phyloP scores from a whole-genome alignment of 1,284 basidiomycete species.

The Flammula alnicola region DNA sequence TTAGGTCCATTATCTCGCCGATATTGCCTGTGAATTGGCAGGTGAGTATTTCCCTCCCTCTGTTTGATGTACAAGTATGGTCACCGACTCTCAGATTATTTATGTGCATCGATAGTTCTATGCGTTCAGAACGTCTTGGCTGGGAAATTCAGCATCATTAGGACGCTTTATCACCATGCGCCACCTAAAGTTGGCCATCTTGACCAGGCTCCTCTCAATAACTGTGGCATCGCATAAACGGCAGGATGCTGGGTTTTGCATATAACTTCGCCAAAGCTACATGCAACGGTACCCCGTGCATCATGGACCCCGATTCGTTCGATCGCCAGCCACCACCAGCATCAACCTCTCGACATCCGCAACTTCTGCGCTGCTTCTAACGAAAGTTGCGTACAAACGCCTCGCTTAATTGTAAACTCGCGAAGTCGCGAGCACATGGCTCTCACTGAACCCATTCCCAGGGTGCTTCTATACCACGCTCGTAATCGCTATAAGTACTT shows the following conservation, averaged over 20 bases:
- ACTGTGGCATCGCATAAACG: too few relatives aligned
- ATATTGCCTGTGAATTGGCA: too few relatives aligned
- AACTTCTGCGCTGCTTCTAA: not conserved
- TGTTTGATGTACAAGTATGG: not conserved
- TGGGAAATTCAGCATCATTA: constrained; percentile 6
- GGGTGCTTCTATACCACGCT: constrained; percentile 23
- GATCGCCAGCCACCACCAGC: too few relatives aligned
- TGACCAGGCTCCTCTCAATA: not conserved
- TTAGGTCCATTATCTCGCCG: too few relatives aligned
- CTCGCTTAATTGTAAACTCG: constrained; percentile 1
- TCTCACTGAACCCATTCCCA: constrained; percentile 17
- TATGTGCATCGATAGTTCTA: not conserved
- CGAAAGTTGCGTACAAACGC: too few relatives aligned
- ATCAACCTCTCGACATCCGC: not conserved
- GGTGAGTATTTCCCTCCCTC: not conserved
- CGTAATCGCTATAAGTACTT: constrained; percentile 13
- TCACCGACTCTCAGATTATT: not conserved
- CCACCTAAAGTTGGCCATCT: constrained; percentile 1
- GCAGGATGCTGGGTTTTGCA: too few relatives aligned
- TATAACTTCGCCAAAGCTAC: too few relatives aligned
- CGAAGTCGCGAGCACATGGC: constrained; percentile 22
- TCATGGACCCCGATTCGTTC: too few relatives aligned
- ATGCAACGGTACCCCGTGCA: too few relatives aligned
- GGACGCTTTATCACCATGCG: constrained; percentile 7
- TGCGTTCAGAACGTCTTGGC: not conserved